Evolutionary conservation across 805 yeast genomes (phyloP).

Genomic region (Suhomyces kilbournensis): DNA sequence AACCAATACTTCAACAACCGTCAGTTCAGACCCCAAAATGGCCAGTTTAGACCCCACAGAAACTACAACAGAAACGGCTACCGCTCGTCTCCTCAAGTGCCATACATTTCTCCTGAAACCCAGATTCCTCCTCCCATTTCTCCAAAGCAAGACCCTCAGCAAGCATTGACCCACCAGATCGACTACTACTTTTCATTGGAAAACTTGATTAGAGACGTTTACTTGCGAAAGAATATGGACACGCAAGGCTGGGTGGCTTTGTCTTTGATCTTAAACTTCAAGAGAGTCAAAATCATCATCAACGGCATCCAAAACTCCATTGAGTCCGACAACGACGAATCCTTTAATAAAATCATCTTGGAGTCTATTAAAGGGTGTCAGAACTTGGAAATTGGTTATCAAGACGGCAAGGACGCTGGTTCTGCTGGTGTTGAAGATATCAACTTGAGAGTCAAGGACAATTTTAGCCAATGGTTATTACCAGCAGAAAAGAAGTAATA

Average conservation of each 20-base stretch:
- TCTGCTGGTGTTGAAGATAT: slow-evolving; percentile 42
- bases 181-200: slow-evolving; percentile 90
- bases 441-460: slow-evolving; percentile 58
- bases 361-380: slow-evolving; percentile 55
- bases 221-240: slow-evolving; percentile 78
- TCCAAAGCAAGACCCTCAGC: slow-evolving; percentile 44
- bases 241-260: slow-evolving; percentile 70
- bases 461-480: slow-evolving; percentile 68
- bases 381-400: slow-evolving; percentile 46
- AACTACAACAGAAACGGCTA: slow-evolving; percentile 16
- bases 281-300: slow-evolving; percentile 63
- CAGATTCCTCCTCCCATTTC: slow-evolving; percentile 47
- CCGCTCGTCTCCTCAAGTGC: slow-evolving; percentile 15
- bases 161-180: slow-evolving; percentile 57
- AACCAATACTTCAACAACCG: slow-evolving; percentile 26
- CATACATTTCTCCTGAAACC: slow-evolving; percentile 7
- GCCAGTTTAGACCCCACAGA: slow-evolving; percentile 19
- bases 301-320: slow-evolving; percentile 36
- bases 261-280: slow-evolving; percentile 60
- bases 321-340: slow-evolving; percentile 23
- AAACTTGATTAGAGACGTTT: slow-evolving; percentile 82
- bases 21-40: slow-evolving; percentile 22
- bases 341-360: slow-evolving; percentile 35
- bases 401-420: slow-evolving; percentile 28
- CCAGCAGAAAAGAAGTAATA: slow-evolving; percentile 25